Percentiles rank a stretch among this genome's conserved stretches.
phyloP scores from a whole-genome alignment of 768 basidiomycete genomes.

The Tulasnella calospora region DNA sequence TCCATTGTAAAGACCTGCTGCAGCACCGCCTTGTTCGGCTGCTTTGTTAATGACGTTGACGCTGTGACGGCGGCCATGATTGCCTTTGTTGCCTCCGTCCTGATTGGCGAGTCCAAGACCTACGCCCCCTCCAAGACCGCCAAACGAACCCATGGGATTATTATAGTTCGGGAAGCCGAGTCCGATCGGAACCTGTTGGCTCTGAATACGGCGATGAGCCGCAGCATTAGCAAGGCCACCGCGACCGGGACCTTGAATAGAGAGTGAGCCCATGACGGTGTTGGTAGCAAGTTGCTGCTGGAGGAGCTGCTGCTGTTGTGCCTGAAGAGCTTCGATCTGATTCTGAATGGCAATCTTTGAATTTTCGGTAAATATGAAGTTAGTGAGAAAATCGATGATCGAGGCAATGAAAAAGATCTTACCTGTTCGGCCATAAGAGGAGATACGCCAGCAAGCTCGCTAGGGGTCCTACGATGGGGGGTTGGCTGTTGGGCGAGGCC shows the following conservation, averaged over 20 bases:
- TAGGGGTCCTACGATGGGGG: constrained; percentile 40
- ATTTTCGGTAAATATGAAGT: constrained; percentile 24
- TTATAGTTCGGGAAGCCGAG: constrained; percentile 43
- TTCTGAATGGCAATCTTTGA: constrained; percentile 76
- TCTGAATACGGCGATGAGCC: constrained; percentile 77
- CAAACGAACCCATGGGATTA: constrained; percentile 21
- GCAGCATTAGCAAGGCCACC: constrained; percentile 23
- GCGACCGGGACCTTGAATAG: constrained; percentile 57
- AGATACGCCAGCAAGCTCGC: constrained; percentile 54
- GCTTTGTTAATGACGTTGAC: constrained; percentile 86
- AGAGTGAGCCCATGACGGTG: constrained; percentile 56
- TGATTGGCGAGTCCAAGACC: constrained; percentile 34
- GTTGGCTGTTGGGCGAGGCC: constrained; percentile 33
- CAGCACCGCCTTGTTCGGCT: constrained; percentile 44
- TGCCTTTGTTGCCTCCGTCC: constrained; percentile 46
- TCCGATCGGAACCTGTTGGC: constrained; percentile 55
- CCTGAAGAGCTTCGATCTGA: constrained; percentile 85
- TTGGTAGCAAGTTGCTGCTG: constrained; percentile 88
- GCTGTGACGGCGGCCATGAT: constrained; percentile 84
- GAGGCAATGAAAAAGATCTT: constrained; percentile 27
- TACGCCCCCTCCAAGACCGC: constrained; percentile 34
- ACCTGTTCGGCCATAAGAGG: constrained; percentile 97
- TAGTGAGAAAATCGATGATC: not conserved
- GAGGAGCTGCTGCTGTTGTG: constrained; percentile 85
- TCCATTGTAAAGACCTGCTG: constrained; percentile 34